phyloP scores from a whole-genome alignment of 1,139 yeast species.

The Debaryomyces udenii region DNA sequence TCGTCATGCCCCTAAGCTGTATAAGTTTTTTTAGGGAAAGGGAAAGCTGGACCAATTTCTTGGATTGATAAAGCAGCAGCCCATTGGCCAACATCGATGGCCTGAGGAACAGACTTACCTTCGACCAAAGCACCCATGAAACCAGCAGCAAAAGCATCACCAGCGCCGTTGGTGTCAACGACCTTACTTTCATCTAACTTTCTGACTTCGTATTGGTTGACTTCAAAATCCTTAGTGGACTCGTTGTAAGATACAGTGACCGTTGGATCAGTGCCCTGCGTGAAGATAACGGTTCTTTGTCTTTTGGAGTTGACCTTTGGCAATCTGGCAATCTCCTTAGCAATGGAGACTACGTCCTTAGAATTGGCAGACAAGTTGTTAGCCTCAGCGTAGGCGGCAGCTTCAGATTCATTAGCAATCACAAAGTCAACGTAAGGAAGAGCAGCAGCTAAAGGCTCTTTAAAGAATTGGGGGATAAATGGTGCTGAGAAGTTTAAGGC shows the following conservation, averaged over 20 bases:
- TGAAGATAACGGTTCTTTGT: slow-evolving; percentile 84
- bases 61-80: slow-evolving; percentile 90
- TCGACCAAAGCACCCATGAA: slow-evolving; percentile 87
- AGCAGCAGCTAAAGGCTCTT: slow-evolving; percentile 80
- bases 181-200: slow-evolving; percentile 67
- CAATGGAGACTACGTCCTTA: slow-evolving; percentile 72
- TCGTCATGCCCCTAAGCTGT: slow-evolving; percentile 23
- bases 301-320: slow-evolving; percentile 75
- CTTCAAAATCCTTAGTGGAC: slow-evolving; percentile 46
- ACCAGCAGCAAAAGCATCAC: slow-evolving; percentile 99
- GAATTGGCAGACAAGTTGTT: slow-evolving; percentile 59
- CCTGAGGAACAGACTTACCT: slow-evolving; percentile 62
- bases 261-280: slow-evolving; percentile 92
- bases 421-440: slow-evolving; percentile 89
- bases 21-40: slow-evolving; percentile 73
- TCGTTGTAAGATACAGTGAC: slow-evolving; percentile 64
- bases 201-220: slow-evolving; percentile 66
- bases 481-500: slow-evolving; percentile 94
- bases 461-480: slow-evolving; percentile 93
- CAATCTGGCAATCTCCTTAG: slow-evolving; percentile 75
- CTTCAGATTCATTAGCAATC: slow-evolving; percentile 96
- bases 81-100: slow-evolving; percentile 94
- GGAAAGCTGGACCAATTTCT: slow-evolving; percentile 93
- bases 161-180: slow-evolving; percentile 97
- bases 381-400: slow-evolving; percentile 89